These are phyloP conservation scores for Mortierella sp. DNA, from an alignment of 371 early-diverging fungal species.

Conservation along the genomic window DNA sequence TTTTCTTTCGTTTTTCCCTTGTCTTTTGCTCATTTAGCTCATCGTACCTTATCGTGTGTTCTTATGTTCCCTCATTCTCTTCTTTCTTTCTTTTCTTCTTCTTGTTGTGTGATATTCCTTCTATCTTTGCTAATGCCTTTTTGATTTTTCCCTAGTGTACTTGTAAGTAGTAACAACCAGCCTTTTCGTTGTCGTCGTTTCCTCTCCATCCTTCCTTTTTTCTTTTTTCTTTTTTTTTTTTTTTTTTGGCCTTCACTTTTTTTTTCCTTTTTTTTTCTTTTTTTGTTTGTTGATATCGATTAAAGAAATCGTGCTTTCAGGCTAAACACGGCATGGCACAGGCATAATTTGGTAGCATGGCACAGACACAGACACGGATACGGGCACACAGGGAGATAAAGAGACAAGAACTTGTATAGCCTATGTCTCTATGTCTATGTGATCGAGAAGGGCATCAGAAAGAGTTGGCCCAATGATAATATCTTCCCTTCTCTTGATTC, in stretches of 20 bases:
- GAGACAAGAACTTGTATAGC: too few species aligned
- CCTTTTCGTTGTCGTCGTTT: too few species aligned
- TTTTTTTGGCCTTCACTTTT: neutral
- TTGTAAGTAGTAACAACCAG: too few species aligned
- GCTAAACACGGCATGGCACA: neutral
- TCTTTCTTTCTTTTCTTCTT: neutral
- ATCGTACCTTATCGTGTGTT: neutral
- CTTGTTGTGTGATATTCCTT: neutral
- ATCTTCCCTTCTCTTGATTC: neutral
- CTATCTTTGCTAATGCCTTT: neutral
- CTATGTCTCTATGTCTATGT: too few species aligned
- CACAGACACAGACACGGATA: neutral
- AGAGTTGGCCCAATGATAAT: too few species aligned
- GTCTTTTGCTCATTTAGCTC: neutral
- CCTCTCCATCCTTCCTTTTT: too few species aligned
- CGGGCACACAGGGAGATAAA: neutral
- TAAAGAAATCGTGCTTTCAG: too few species aligned
- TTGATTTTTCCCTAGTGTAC: neutral
- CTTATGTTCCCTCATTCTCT: neutral
- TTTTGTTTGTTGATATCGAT: neutral
- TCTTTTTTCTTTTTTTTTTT: neutral
- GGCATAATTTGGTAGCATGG: neutral
- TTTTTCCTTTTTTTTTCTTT: neutral
- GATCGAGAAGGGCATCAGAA: too few species aligned
- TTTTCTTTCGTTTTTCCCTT: neutral